Percentiles rank a stretch among this genome's conserved stretches.
Conservation (phyloP, 441 rosid genomes). For the Hura crepitans region DNA sequence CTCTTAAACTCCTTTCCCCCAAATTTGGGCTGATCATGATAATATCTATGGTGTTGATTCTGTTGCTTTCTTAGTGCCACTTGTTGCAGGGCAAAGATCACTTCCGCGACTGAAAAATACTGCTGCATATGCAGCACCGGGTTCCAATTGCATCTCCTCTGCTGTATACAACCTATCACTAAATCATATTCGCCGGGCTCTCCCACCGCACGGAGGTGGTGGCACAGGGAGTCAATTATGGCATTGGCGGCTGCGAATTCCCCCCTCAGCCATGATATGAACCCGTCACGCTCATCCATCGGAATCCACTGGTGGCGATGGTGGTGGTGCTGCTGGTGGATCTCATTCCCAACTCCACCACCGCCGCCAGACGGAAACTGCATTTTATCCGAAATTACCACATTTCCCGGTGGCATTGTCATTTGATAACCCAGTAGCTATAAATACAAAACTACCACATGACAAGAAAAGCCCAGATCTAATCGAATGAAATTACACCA, state of each 20-base stretch:
- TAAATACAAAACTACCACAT: conserved; percentile 16
- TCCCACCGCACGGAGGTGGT: conserved; percentile 55
- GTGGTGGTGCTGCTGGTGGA: conserved; percentile 36
- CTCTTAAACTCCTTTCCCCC: conserved; percentile 53
- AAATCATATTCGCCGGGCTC: conserved; percentile 66
- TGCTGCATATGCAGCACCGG: conserved; percentile 82
- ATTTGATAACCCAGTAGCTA: conserved; percentile 25
- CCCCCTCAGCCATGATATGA: conserved; percentile 74
- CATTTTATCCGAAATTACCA: conserved; percentile 49
- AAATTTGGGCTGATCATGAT: conserved; percentile 46
- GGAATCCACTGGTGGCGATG: conserved; percentile 51
- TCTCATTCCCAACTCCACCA: conserved; percentile 34
- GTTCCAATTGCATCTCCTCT: conserved; percentile 76
- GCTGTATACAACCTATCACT: conserved; percentile 49
- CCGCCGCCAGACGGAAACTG: conserved; percentile 40
- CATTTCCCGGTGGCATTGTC: conserved; percentile 86
- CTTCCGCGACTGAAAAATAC: conserved; percentile 58
- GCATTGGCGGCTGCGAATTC: conserved; percentile 94
- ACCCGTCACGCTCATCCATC: conserved; percentile 65
- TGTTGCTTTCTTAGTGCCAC: conserved; percentile 53
- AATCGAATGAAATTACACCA: conserved; percentile 5
- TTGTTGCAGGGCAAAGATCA: conserved; percentile 56
- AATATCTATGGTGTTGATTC: conserved; percentile 25
- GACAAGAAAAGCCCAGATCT: conserved; percentile 22
- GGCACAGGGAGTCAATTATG: conserved; percentile 65